Conservation (phyloP, 116 monocot genomes). For the Iris pallida region DNA sequence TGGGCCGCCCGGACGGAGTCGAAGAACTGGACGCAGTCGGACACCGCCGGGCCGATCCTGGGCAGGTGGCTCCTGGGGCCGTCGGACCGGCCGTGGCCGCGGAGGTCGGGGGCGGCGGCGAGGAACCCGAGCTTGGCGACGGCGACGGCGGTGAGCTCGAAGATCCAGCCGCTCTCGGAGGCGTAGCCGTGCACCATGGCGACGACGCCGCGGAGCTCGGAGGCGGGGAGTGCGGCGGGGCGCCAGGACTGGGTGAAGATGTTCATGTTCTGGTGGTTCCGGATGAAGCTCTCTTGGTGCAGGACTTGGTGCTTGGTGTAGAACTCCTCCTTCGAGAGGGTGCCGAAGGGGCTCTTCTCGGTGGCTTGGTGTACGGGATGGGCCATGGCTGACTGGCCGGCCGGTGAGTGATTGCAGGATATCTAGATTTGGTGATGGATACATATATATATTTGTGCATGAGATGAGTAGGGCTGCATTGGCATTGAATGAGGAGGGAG, state of each 20-base stretch:
- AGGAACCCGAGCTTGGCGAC: conserved; percentile 48
- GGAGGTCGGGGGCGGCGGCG: conserved; percentile 47
- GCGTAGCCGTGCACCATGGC: conserved; percentile 65
- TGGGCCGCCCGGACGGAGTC: conserved; percentile 12
- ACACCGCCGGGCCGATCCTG: conserved; percentile 20
- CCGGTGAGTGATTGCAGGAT: neutral
- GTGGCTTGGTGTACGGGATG: conserved; percentile 55
- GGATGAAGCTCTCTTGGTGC: conserved; percentile 30
- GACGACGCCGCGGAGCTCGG: conserved; percentile 29
- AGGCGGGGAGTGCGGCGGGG: conserved; percentile 1
- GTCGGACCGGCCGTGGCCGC: conserved; percentile 50
- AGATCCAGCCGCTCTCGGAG: conserved; percentile 52
- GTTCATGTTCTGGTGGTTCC: conserved; percentile 24
- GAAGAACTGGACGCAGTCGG: conserved; percentile 46
- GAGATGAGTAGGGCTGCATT: too few species aligned
- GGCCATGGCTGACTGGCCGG: neutral
- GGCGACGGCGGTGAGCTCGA: conserved; percentile 60
- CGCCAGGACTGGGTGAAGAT: conserved; percentile 64
- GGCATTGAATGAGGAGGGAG: too few species aligned
- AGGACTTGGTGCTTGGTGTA: conserved; percentile 30
- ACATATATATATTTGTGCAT: too few species aligned
- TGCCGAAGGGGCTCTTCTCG: conserved; percentile 37
- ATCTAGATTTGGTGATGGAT: neutral
- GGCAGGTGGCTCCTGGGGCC: conserved; percentile 30
- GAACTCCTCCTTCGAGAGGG: conserved; percentile 41